Evolutionary conservation across 768 basidiomycete genomes (phyloP).

Genomic region (Tylopilus vinaceipallidus): DNA sequence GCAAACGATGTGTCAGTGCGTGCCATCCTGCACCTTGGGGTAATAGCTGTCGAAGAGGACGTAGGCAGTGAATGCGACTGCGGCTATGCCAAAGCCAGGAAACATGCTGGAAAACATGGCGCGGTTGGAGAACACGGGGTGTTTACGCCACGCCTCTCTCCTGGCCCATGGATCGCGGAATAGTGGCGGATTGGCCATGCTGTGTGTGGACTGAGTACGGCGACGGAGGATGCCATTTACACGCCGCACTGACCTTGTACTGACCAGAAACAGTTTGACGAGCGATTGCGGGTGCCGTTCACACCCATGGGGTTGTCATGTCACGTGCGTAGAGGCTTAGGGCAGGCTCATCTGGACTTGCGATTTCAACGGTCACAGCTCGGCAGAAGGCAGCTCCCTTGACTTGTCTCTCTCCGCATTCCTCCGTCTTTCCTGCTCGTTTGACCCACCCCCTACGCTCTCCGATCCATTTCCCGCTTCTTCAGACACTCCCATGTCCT

Average conservation of each 20-base stretch:
- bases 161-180: slow-evolving; percentile 96
- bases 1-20: slow-evolving; percentile 18
- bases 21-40: slow-evolving; percentile 35
- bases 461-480: slow-evolving; percentile 8
- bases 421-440: slow-evolving; percentile 16
- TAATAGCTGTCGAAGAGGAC: slow-evolving; percentile 80
- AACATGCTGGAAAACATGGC: slow-evolving; percentile 89
- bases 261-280: slow-evolving; percentile 10
- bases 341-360: slow-evolving; percentile 54
- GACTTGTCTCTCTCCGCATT: slow-evolving; percentile 31
- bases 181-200: slow-evolving; percentile 65
- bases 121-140: slow-evolving; percentile 82
- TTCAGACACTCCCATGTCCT: slow-evolving; percentile 45
- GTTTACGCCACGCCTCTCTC: slow-evolving; percentile 88
- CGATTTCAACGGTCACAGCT: slow-evolving; percentile 25
- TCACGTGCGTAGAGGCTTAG: slow-evolving; percentile 42
- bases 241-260: slow-evolving; percentile 18
- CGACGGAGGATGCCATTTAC: background rate
- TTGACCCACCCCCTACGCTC: background rate
- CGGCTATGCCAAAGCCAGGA: slow-evolving; percentile 92
- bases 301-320: background rate
- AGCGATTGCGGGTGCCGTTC: background rate
- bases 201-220: slow-evolving; percentile 17
- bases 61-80: slow-evolving; percentile 89
- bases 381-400: slow-evolving; percentile 26